Percentiles rank a stretch among this genome's conserved stretches.
Evolutionary conservation across 208 protist genomes (phyloP).

Genomic region (Leishmania lainsoni): DNA sequence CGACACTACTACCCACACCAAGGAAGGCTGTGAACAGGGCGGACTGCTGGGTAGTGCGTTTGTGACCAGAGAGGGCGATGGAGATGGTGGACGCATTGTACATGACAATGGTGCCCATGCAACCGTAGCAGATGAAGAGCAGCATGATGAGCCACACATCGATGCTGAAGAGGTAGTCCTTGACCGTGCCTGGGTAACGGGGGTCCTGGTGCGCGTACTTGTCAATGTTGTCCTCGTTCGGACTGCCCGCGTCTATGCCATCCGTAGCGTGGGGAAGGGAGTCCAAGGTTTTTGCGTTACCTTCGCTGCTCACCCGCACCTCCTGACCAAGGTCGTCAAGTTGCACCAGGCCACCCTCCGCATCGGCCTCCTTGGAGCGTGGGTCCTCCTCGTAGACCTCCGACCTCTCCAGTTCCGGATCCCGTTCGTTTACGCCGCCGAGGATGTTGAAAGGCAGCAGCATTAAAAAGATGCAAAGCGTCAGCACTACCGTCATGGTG

Average conservation of each 20-base stretch:
- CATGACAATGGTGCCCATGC: constrained; percentile 60
- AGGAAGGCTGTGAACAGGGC: constrained; percentile 75
- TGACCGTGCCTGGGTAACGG: constrained; percentile 46
- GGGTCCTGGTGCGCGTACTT: constrained; percentile 48
- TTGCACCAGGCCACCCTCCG: background rate
- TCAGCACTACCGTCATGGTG: constrained; percentile 42
- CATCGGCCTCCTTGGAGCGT: background rate
- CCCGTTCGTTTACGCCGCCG: constrained; percentile 51
- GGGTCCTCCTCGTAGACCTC: constrained; percentile 4
- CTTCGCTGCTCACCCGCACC: constrained; percentile 11
- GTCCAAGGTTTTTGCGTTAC: background rate
- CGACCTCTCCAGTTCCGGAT: constrained; percentile 3
- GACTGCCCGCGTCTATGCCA: background rate
- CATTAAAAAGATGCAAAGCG: constrained; percentile 45
- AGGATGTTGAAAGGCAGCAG: constrained; percentile 48
- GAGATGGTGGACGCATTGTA: constrained; percentile 75
- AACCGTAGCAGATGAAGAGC: constrained; percentile 54
- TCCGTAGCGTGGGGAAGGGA: background rate
- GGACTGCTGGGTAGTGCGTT: constrained; percentile 36
- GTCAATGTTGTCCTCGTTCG: constrained; percentile 7
- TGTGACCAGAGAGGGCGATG: constrained; percentile 44
- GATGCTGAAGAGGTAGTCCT: constrained; percentile 34
- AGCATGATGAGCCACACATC: constrained; percentile 67
- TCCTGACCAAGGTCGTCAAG: constrained; percentile 1
- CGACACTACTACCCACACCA: constrained; percentile 59